phyloP scores from a whole-genome alignment of 768 basidiomycete genomes.

The Brasilioporus rufonigricans region DNA sequence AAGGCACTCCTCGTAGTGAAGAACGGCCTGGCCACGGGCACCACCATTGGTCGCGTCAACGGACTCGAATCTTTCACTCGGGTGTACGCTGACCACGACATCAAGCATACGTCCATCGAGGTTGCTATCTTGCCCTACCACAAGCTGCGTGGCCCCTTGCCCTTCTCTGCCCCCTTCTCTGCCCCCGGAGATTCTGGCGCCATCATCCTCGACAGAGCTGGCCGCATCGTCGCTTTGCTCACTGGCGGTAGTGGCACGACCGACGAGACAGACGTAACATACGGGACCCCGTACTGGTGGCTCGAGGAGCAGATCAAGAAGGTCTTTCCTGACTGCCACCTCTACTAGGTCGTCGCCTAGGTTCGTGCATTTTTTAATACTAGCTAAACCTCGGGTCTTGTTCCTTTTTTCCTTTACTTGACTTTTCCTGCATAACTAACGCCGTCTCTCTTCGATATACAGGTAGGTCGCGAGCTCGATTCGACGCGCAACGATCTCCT shows the following conservation, averaged over 20 bases:
- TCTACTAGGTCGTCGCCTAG: neutral
- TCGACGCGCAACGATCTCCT: no score
- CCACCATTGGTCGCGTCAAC: neutral
- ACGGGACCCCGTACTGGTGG: neutral
- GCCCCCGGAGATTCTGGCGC: neutral
- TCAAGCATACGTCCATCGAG: neutral
- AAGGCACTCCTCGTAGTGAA: neutral
- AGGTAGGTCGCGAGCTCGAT: no score
- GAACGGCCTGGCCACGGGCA: neutral
- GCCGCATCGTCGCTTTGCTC: neutral
- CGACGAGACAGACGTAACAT: neutral
- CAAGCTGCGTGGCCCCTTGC: neutral
- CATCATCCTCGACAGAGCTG: neutral
- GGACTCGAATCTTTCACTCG: neutral
- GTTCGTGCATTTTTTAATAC: no score
- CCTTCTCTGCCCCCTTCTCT: neutral
- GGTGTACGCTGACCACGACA: neutral
- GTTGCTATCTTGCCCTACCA: neutral
- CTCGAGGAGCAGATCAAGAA: neutral
- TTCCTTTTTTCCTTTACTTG: no score
- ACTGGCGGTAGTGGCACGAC: neutral
- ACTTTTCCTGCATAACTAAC: no score
- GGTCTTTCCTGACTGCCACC: neutral
- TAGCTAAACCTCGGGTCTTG: no score
- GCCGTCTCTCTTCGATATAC: no score